Base-by-base conservation (phyloP, 352 stramenopile genomes). In the Peronospora belbahrii region DNA sequence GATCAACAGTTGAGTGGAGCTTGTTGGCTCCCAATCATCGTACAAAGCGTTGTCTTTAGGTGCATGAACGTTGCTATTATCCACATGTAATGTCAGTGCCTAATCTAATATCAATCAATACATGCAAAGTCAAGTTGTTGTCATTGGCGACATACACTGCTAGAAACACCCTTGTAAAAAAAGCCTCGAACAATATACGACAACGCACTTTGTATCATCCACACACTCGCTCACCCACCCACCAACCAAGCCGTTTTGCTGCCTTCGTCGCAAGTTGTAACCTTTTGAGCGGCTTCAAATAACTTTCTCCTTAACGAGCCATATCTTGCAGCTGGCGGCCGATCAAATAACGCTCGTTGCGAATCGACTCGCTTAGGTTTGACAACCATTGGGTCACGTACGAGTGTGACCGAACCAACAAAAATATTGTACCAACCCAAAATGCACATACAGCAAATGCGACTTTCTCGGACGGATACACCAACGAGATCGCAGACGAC, bases 281-380 rank as follows among this genome's bases (percentile, higher is more conserved):
- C 15, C 15, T n/a, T n/a, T n/a, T n/a, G n/a, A n/a, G 48, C 30
- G 37, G 36, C 25, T 40, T 22, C 33, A 48, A 19, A 4, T 53
- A 9, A 33, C 19, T 30, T 36, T 30, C 24, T 47, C 52, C 50
- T n/a, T 83, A 93, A 49, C 83, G 67, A 32, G 59, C 74, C 79
- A 90, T 94, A 53, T 94, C 83, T 48, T 91, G 78, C 6, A 94
- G 62, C 56, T 92, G 68, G 3, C 81, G 80, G 28, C 83, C 83
- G 48, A 94, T 88, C 28, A 94, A 53, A 63, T 92, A 94, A 32
- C 83, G 78, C 49, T 94, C 83, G 56, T 94, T 90, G 19, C 80
- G 80, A 38, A 94, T 88, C 52, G 78, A 85, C 54, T 94, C 83
- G 45, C 77, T 76, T 18, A 94, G 56, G 10, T 78, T 75, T 3